Evolutionary conservation across 176 grass and related monocot genomes (phyloP).

Genomic region (Eleusine indica): DNA sequence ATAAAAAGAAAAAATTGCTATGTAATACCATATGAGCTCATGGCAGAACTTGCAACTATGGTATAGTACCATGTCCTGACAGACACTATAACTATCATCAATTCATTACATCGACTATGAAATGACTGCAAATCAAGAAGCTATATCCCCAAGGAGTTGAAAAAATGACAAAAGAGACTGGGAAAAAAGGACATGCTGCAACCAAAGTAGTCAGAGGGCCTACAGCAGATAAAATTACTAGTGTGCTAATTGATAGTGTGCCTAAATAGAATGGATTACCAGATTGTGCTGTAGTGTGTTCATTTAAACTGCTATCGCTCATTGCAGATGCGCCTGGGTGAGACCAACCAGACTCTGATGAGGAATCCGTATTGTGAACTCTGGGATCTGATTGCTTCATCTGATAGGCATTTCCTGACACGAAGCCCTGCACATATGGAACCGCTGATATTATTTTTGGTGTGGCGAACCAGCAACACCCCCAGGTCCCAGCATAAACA

Average conservation of each 20-base stretch:
- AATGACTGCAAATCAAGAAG: conserved; percentile 14
- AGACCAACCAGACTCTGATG: conserved; percentile 57
- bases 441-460: conserved; percentile 38
- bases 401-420: conserved; percentile 50
- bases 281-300: conserved; percentile 57
- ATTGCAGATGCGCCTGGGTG: conserved; percentile 70
- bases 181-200: neutral
- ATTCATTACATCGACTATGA: conserved; percentile 6
- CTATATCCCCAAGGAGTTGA: neutral
- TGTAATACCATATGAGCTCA: neutral
- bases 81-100: neutral
- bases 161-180: neutral
- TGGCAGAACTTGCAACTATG: conserved; percentile 15
- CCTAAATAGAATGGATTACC: conserved; percentile 51
- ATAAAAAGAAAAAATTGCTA: neutral
- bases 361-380: conserved; percentile 48
- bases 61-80: neutral
- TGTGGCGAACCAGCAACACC: conserved; percentile 2
- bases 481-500: conserved; percentile 46
- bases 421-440: conserved; percentile 42
- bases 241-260: neutral
- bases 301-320: conserved; percentile 65
- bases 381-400: conserved; percentile 52
- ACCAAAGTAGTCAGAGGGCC: neutral
- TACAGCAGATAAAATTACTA: neutral